phyloP scores from a whole-genome alignment of 2,329 filamentous ascomycete genomes.

The Neocucurbitaria cava region DNA sequence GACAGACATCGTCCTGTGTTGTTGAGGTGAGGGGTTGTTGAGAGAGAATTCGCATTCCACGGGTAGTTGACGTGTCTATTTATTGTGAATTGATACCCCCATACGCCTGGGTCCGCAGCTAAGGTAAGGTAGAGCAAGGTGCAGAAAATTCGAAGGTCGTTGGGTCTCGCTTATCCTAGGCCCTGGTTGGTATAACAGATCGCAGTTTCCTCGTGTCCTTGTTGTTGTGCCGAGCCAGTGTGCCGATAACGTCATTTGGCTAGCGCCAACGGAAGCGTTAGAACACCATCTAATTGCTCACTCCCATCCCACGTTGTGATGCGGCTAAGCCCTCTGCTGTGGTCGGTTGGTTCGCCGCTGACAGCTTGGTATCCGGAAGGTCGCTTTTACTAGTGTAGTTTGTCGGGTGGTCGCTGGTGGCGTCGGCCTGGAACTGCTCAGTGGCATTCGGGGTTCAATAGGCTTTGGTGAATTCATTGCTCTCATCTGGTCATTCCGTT shows the following conservation, averaged over 20 bases:
- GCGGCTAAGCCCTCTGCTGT: background rate
- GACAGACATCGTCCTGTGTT: slow-evolving; percentile 60
- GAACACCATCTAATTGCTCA: slow-evolving; percentile 24
- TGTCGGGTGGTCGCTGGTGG: slow-evolving; percentile 21
- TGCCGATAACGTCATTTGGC: slow-evolving; percentile 28
- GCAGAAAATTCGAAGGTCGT: slow-evolving; percentile 24
- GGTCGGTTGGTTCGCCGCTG: slow-evolving; percentile 19
- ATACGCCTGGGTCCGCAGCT: slow-evolving; percentile 20
- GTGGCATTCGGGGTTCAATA: background rate
- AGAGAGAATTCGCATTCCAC: slow-evolving; percentile 9
- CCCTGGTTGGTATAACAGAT: background rate
- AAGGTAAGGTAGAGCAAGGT: slow-evolving; percentile 21
- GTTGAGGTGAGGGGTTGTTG: slow-evolving; percentile 10
- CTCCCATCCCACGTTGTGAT: slow-evolving; percentile 1
- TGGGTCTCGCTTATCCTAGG: slow-evolving; percentile 20
- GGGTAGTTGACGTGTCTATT: slow-evolving; percentile 28
- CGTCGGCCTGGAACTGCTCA: background rate
- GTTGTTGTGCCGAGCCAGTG: slow-evolving; percentile 13
- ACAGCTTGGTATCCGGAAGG: slow-evolving; percentile 20
- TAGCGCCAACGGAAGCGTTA: slow-evolving; percentile 10
- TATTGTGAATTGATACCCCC: slow-evolving; percentile 18
- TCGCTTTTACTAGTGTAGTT: slow-evolving; percentile 19
- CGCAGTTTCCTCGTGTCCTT: slow-evolving; percentile 12
- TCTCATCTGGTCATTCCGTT: background rate
- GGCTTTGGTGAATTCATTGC: background rate